Evolutionary conservation across 2,329 filamentous ascomycete genomes (phyloP).

Genomic region (Sarocladium strictum): DNA sequence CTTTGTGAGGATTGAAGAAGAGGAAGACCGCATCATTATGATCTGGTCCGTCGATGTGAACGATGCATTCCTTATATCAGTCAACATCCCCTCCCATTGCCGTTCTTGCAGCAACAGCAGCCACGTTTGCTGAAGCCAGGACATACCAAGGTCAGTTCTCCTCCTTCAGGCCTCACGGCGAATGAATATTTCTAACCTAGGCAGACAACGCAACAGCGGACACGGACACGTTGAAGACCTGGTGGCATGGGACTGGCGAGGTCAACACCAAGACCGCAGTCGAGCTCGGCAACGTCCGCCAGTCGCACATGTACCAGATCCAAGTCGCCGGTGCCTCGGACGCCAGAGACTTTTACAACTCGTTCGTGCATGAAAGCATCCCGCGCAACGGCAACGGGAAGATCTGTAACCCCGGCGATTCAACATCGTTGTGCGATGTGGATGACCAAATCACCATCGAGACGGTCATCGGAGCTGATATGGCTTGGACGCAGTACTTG

Average conservation of each 20-base stretch:
- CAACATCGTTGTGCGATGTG: constrained; percentile 12
- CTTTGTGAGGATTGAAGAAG: no score
- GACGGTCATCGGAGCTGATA: constrained; percentile 22
- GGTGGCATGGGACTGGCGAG: constrained; percentile 16
- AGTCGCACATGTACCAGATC: constrained; percentile 15
- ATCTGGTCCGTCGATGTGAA: no score
- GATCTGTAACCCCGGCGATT: constrained; percentile 19
- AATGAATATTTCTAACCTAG: not conserved
- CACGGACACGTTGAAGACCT: constrained; percentile 13
- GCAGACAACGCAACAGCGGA: constrained; percentile 10
- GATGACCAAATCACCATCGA: constrained; percentile 26
- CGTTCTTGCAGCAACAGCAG: not conserved
- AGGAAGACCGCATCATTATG: no score
- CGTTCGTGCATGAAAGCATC: constrained; percentile 30
- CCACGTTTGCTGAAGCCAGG: not conserved
- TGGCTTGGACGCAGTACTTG: constrained; percentile 30
- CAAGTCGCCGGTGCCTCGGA: constrained; percentile 11
- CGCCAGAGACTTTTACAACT: constrained; percentile 16
- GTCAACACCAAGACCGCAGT: constrained; percentile 14
- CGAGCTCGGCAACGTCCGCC: constrained; percentile 14
- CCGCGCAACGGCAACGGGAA: constrained; percentile 29
- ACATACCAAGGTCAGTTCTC: not conserved
- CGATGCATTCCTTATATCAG: no score
- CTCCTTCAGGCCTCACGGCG: not conserved
- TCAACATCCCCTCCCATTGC: not conserved